These are phyloP conservation scores for Colletotrichum magnum DNA, from an alignment of 2,329 filamentous ascomycete species.

Conservation along the genomic window DNA sequence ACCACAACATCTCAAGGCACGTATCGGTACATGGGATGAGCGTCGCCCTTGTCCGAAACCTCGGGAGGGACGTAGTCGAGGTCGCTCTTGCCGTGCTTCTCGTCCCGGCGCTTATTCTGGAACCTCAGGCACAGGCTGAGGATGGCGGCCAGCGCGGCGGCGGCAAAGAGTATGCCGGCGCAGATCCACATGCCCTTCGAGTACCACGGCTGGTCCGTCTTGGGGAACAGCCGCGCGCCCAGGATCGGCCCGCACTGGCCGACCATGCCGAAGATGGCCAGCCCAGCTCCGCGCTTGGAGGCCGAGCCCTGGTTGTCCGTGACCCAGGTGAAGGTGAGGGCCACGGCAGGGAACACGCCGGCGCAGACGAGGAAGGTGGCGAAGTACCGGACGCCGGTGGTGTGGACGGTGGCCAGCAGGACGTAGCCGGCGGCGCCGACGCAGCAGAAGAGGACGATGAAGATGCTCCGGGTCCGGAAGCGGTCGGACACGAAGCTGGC, in stretches of 20 bases:
- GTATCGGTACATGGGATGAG: slow-evolving; percentile 37
- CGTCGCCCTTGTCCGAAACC: slow-evolving; percentile 33
- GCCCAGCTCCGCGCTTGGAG: slow-evolving; percentile 74
- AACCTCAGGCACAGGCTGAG: slow-evolving; percentile 36
- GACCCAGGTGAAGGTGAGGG: slow-evolving; percentile 79
- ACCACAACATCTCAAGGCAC: slow-evolving; percentile 2
- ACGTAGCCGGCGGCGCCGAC: slow-evolving; percentile 75
- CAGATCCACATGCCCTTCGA: slow-evolving; percentile 56
- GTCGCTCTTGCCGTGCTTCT: slow-evolving; percentile 39
- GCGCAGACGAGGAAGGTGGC: slow-evolving; percentile 62
- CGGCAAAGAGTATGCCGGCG: slow-evolving; percentile 55
- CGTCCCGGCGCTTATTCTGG: slow-evolving; percentile 36
- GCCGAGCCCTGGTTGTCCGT: slow-evolving; percentile 79
- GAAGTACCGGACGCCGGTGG: slow-evolving; percentile 59
- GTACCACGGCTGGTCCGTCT: slow-evolving; percentile 53
- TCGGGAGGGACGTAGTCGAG: slow-evolving; percentile 30
- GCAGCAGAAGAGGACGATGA: slow-evolving; percentile 69
- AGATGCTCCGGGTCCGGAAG: slow-evolving; percentile 73
- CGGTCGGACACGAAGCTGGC: slow-evolving; percentile 77
- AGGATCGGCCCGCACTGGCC: slow-evolving; percentile 75
- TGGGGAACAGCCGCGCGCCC: slow-evolving; percentile 75
- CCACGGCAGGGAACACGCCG: slow-evolving; percentile 74
- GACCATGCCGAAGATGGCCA: slow-evolving; percentile 71
- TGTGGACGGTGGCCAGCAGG: slow-evolving; percentile 70
- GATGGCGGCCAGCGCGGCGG: slow-evolving; percentile 10